These are phyloP conservation scores for Aureobasidium lini DNA, from an alignment of 2,329 filamentous ascomycete genomes.

Conservation along the genomic window DNA sequence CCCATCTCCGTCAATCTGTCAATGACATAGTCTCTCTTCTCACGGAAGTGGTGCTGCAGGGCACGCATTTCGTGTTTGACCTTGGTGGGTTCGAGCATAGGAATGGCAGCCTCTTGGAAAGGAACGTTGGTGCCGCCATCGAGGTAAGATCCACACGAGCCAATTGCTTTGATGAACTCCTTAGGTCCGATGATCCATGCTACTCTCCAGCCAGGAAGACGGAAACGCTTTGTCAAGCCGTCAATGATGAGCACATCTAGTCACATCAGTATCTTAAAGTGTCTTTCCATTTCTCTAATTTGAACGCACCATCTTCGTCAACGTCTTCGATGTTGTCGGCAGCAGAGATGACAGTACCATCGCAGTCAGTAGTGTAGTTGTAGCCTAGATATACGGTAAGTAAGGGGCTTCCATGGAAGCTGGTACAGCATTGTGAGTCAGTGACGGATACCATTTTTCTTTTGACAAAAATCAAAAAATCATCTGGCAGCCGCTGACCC, in stretches of 20 bases:
- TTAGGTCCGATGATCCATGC: slow-evolving; percentile 95
- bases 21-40: slow-evolving; percentile 89
- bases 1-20: slow-evolving; percentile 74
- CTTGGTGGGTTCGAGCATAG: slow-evolving; percentile 81
- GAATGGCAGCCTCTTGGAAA: slow-evolving; percentile 87
- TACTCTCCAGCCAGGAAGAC: slow-evolving; percentile 91
- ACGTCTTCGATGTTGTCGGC: slow-evolving; percentile 88
- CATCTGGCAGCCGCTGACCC: too few species aligned
- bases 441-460: too few species aligned
- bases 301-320: slow-evolving; percentile 53
- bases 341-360: slow-evolving; percentile 80
- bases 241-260: slow-evolving; percentile 76
- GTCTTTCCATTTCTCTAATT: slow-evolving; percentile 8
- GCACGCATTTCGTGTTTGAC: slow-evolving; percentile 83
- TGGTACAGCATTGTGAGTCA: slow-evolving; percentile 42
- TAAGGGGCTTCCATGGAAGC: slow-evolving; percentile 26
- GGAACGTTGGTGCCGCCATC: slow-evolving; percentile 92
- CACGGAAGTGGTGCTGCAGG: slow-evolving; percentile 81
- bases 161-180: slow-evolving; percentile 90
- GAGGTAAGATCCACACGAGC: slow-evolving; percentile 85
- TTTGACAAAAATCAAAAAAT: too few species aligned
- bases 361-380: slow-evolving; percentile 89
- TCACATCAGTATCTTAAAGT: background rate
- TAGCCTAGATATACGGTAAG: slow-evolving; percentile 45
- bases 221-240: slow-evolving; percentile 92